phyloP scores from a whole-genome alignment of 352 stramenopile species.

The Blastocystis sp. region DNA sequence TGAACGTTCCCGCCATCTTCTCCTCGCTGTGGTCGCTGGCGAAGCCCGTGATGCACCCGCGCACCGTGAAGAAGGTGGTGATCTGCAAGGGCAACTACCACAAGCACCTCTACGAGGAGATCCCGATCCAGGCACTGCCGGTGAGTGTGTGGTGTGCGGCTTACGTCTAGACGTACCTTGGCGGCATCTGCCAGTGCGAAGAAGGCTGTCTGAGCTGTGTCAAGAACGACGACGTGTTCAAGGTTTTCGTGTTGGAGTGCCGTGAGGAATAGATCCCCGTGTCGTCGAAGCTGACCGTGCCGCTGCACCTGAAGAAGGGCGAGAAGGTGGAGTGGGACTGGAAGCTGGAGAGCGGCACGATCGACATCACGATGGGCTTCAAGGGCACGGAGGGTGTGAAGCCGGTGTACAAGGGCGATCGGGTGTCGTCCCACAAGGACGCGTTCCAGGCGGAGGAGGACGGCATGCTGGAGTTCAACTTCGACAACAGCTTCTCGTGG shows the following conservation, averaged over 20 bases:
- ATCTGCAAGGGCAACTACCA: slow-evolving; percentile 68
- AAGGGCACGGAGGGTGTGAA: background rate
- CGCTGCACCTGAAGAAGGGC: slow-evolving; percentile 11
- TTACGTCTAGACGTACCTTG: slow-evolving; percentile 17
- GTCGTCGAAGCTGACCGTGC: slow-evolving; percentile 34
- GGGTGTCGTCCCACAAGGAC: background rate
- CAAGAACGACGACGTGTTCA: slow-evolving; percentile 34
- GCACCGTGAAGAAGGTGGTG: slow-evolving; percentile 62
- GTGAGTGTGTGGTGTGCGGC: background rate
- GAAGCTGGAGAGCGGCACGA: slow-evolving; percentile 57
- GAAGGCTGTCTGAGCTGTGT: slow-evolving; percentile 27
- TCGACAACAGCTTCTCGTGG: slow-evolving; percentile 63
- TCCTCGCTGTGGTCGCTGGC: slow-evolving; percentile 52
- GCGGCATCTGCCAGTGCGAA: slow-evolving; percentile 39
- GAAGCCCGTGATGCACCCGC: slow-evolving; percentile 60
- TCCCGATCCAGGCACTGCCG: slow-evolving; percentile 41
- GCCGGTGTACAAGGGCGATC: slow-evolving; percentile 7
- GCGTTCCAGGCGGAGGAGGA: slow-evolving; percentile 1
- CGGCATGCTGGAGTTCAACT: slow-evolving; percentile 37
- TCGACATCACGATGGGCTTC: slow-evolving; percentile 30
- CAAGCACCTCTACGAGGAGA: slow-evolving; percentile 56
- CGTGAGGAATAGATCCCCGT: slow-evolving; percentile 36
- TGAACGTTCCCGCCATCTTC: slow-evolving; percentile 60
- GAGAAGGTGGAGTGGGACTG: slow-evolving; percentile 36
- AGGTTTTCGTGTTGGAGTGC: background rate